Percentiles rank a stretch among this genome's conserved stretches.
Evolutionary conservation across 2,329 filamentous ascomycete species (phyloP).

Genomic region (Emericellopsis atlantica): DNA sequence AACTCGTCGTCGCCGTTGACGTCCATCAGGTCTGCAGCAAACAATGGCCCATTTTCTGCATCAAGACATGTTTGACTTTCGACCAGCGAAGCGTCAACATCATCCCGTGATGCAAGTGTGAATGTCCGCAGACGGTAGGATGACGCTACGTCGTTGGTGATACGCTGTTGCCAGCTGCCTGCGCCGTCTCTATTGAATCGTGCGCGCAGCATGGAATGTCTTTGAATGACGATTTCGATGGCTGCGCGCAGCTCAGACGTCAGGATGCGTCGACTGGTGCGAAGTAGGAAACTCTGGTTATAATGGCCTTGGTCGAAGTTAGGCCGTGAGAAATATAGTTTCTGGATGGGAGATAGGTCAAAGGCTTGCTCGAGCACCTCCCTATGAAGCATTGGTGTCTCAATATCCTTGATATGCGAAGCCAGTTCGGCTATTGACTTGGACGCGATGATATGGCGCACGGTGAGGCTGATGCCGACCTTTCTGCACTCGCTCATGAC

Average conservation of each 20-base stretch:
- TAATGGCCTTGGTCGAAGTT: neutral
- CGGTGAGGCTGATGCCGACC: constrained; percentile 14
- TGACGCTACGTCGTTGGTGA: neutral
- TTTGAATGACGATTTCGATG: constrained; percentile 1
- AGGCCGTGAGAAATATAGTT: constrained; percentile 2
- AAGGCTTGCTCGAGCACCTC: constrained; percentile 20
- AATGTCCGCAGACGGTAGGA: neutral
- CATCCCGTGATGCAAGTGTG: constrained; percentile 2
- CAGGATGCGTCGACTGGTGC: neutral
- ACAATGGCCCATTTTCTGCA: constrained; percentile 4
- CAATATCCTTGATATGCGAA: constrained; percentile 7
- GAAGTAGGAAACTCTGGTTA: constrained; percentile 2
- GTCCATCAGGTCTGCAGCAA: constrained; percentile 7
- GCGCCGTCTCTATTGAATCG: constrained; percentile 2
- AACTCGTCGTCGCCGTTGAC: constrained; percentile 4
- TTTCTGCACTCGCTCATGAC: constrained; percentile 22
- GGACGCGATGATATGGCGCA: constrained; percentile 17
- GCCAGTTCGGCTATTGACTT: constrained; percentile 14
- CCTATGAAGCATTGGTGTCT: neutral
- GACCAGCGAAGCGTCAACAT: neutral
- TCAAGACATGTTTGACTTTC: constrained; percentile 3
- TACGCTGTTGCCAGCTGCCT: constrained; percentile 3
- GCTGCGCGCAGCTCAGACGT: neutral
- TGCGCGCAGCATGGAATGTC: constrained; percentile 7
- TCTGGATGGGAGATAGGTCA: constrained; percentile 7